phyloP scores from a whole-genome alignment of 2,329 filamentous ascomycete genomes.

The Monosporascus sp. region DNA sequence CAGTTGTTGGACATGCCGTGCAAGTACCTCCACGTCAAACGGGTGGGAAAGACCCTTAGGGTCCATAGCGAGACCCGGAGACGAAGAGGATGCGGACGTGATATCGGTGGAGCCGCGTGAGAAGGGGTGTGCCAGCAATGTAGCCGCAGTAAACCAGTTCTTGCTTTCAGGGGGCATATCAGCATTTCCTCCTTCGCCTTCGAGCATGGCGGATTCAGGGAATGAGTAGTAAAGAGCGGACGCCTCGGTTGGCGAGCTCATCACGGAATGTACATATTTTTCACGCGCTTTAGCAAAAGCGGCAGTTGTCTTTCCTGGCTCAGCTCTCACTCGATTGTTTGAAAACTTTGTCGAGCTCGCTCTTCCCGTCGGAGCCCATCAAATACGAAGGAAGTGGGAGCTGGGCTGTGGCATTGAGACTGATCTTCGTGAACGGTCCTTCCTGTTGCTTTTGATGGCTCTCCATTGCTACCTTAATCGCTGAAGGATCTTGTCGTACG shows the following conservation, averaged over 20 bases:
- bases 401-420: background rate
- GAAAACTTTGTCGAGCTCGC: background rate
- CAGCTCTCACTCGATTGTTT: background rate
- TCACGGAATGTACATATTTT: background rate
- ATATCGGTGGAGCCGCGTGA: slow-evolving; percentile 6
- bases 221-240: background rate
- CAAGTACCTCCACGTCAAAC: slow-evolving; percentile 3
- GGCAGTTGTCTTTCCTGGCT: background rate
- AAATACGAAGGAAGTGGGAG: background rate
- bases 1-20: slow-evolving; percentile 3
- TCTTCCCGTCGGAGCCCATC: too few species aligned
- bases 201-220: background rate
- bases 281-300: background rate
- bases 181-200: too few species aligned
- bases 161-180: too few species aligned
- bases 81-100: background rate
- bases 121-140: slow-evolving; percentile 4
- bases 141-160: too few species aligned
- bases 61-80: background rate
- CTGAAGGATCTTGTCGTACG: background rate
- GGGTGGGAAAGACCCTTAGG: slow-evolving; percentile 1
- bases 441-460: background rate
- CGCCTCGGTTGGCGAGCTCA: background rate
- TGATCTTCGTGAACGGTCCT: background rate
- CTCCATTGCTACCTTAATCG: background rate